These are phyloP conservation scores for Pugionium dolabratum DNA, from an alignment of 345 rosid genomes.

Conservation along the genomic window DNA sequence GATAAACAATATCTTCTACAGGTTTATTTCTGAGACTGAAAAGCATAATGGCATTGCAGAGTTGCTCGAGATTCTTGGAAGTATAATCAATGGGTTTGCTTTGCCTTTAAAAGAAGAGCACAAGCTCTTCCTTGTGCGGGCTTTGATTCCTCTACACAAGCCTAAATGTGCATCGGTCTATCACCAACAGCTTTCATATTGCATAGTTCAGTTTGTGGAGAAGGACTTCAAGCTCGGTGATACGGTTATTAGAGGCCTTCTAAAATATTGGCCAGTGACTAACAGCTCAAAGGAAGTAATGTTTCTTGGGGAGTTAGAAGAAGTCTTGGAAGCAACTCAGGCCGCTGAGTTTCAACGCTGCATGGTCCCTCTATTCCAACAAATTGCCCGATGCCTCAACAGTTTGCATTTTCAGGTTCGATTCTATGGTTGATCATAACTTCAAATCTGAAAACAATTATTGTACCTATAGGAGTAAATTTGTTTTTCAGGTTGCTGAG, in stretches of 20 bases:
- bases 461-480: constrained; percentile 7
- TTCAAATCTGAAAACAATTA: not conserved
- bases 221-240: constrained; percentile 87
- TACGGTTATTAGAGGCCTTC: constrained; percentile 71
- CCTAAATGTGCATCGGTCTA: constrained; percentile 73
- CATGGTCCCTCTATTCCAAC: constrained; percentile 77
- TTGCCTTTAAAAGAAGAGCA: constrained; percentile 88
- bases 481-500: constrained; percentile 54
- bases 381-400: constrained; percentile 71
- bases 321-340: constrained; percentile 88
- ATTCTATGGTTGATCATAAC: constrained; percentile 11
- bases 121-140: constrained; percentile 85
- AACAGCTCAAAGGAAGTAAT: constrained; percentile 88
- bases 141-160: constrained; percentile 81
- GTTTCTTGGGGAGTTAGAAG: constrained; percentile 85
- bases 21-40: constrained; percentile 81
- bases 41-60: constrained; percentile 86
- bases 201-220: constrained; percentile 85
- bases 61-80: constrained; percentile 78
- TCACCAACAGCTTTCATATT: constrained; percentile 80
- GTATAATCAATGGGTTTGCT: constrained; percentile 89
- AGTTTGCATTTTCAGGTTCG: constrained; percentile 85
- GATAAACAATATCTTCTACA: constrained; percentile 74
- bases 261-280: constrained; percentile 85
- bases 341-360: constrained; percentile 84